Conservation (phyloP, 176 grass and related monocot genomes). For the Phyllostachys edulis region DNA sequence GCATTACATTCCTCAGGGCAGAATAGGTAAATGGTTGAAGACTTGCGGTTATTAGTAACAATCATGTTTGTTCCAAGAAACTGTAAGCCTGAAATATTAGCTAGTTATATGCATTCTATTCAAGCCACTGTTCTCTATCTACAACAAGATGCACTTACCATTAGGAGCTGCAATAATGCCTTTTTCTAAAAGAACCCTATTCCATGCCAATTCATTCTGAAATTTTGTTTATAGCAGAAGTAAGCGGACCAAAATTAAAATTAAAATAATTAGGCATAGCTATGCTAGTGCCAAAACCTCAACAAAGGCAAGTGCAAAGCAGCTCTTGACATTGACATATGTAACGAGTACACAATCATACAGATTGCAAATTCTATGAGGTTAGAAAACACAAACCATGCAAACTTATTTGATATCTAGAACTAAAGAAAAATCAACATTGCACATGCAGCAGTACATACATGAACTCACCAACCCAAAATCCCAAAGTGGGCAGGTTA, state of each 20-base stretch:
- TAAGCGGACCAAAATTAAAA: background rate
- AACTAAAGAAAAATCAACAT: background rate
- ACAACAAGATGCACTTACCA: background rate
- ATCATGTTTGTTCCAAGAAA: background rate
- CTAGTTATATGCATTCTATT: background rate
- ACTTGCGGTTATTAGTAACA: background rate
- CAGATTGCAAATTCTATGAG: background rate
- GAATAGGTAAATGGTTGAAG: background rate
- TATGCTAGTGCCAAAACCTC: background rate
- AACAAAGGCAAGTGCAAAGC: background rate
- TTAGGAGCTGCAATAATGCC: background rate
- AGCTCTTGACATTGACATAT: background rate
- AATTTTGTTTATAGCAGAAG: background rate
- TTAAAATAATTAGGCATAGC: background rate
- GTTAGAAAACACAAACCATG: background rate
- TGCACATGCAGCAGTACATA: slow-evolving; percentile 3
- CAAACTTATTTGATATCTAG: background rate
- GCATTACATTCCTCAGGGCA: background rate
- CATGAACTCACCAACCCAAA: background rate
- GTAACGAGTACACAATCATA: background rate
- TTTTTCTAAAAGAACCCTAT: background rate
- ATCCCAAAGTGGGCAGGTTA: background rate
- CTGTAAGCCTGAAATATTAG: background rate
- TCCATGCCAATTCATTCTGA: background rate
- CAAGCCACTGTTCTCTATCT: slow-evolving; percentile 2